Base-by-base conservation (phyloP, 805 yeast genomes). In the Saccharomycopsis microspora region DNA sequence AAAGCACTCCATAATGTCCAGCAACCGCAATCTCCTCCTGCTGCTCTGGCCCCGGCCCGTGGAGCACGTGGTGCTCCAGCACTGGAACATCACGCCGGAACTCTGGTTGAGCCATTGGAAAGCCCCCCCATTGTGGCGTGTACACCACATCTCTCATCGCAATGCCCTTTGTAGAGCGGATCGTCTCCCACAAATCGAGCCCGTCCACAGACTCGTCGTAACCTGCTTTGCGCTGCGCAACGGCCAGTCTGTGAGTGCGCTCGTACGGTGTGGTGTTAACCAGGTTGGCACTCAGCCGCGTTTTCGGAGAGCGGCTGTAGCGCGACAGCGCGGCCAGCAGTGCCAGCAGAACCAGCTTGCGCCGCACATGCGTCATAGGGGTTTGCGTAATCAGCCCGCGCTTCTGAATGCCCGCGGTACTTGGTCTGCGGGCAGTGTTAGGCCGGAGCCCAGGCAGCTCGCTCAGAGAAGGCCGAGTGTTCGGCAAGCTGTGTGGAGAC, bases 171-270 rank as follows among this genome's bases (percentile, higher is more conserved):
- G 19, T 19, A 19, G 31, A 46, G 10, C 50, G 35, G 33, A 49
- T 49, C 38, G 46, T 35, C 32, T 50, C 53, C 51, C 51, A 51
- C 37, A 51, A 51, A 41, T 51, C 45, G 31, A 44, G 34, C 30
- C 48, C 54, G 34, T 47, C 54, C 33, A 44, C 49, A n/a, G 39
- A 28, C 6, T 49, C 49, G 39, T 45, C 49, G 4, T 27, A 8
- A n/a, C 42, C 49, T 28, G 43, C 36, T 9, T n/a, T 30, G 6
- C 32, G n/a, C 35, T 43, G 42, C 9, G 42, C 39, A 32, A 38
- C 39, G 6, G 36, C 10, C 39, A 42, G 19, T 19, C 19, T 19
- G 19, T 19, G 19, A 19, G 19, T 46, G 39, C 44, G 31, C 46
- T 44, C 43, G 19, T 43, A 39, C n/a, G 47, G 50, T 5, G 54